Conservation (phyloP, 2,329 filamentous ascomycete species). For the Mycocentrospora acerina region DNA sequence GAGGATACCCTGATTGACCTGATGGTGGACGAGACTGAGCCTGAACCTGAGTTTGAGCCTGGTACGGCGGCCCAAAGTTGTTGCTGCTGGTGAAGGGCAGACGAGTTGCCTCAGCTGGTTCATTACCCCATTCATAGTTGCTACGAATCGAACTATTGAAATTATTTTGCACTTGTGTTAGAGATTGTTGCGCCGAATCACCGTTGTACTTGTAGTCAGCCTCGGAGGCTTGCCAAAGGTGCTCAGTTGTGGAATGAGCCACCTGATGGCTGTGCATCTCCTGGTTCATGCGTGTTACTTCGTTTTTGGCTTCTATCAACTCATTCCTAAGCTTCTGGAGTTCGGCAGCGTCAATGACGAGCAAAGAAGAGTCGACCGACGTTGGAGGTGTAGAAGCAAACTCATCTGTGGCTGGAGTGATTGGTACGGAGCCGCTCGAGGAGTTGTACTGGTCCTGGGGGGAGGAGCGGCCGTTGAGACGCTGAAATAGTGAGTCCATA, state of each 20-base stretch:
- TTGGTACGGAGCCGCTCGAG: slow-evolving; percentile 61
- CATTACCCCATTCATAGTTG: slow-evolving; percentile 37
- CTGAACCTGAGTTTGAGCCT: slow-evolving; percentile 13
- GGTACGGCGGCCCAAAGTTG: slow-evolving; percentile 23
- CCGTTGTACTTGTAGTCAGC: slow-evolving; percentile 48
- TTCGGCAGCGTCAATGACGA: slow-evolving; percentile 55
- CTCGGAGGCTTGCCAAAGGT: slow-evolving; percentile 55
- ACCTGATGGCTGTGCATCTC: slow-evolving; percentile 68
- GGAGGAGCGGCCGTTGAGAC: slow-evolving; percentile 61
- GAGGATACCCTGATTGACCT: slow-evolving; percentile 27
- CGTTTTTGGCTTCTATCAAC: slow-evolving; percentile 68
- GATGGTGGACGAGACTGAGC: slow-evolving; percentile 20
- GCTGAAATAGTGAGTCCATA: slow-evolving; percentile 69
- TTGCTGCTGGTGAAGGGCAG: slow-evolving; percentile 25
- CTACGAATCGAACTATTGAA: slow-evolving; percentile 52
- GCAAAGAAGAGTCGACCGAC: slow-evolving; percentile 23
- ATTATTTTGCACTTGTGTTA: slow-evolving; percentile 52
- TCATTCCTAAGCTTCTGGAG: slow-evolving; percentile 69
- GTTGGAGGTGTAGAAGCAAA: slow-evolving; percentile 43
- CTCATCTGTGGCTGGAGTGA: slow-evolving; percentile 62
- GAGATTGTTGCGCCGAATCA: slow-evolving; percentile 54
- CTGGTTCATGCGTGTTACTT: slow-evolving; percentile 70
- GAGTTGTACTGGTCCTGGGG: slow-evolving; percentile 58
- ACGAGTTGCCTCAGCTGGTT: slow-evolving; percentile 23
- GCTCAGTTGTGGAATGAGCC: slow-evolving; percentile 60